phyloP scores from a whole-genome alignment of 2,329 filamentous ascomycete species.

The Pseudogymnoascus sp. region DNA sequence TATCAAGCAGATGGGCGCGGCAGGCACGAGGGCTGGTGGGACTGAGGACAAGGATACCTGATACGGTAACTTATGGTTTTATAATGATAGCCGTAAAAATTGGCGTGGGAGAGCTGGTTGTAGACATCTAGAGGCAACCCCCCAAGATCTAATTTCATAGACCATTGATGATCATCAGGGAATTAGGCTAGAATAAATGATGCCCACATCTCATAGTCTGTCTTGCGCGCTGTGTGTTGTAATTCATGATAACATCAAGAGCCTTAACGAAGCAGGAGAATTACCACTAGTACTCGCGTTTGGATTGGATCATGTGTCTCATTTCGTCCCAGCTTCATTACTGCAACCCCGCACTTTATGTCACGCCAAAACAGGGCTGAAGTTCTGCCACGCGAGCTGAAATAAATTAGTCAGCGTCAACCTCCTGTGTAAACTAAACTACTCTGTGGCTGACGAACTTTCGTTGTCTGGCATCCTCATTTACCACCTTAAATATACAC shows the following conservation, averaged over 20 bases:
- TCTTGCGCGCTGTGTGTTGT: background rate
- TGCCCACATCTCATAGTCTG: background rate
- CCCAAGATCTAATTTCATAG: background rate
- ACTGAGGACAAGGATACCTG: conserved; percentile 8
- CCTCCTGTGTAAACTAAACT: background rate
- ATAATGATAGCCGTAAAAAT: background rate
- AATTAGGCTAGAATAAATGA: background rate
- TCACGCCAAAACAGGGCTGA: background rate
- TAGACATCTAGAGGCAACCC: background rate
- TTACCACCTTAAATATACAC: background rate
- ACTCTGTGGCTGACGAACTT: background rate
- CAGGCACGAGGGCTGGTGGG: conserved; percentile 13
- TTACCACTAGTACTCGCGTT: background rate
- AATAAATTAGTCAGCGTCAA: background rate
- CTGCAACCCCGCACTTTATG: background rate
- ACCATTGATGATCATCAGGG: background rate
- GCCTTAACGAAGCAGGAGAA: background rate
- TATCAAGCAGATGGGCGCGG: conserved; percentile 36
- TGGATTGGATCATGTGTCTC: too few relatives aligned
- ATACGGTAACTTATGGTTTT: background rate
- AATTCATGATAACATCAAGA: background rate
- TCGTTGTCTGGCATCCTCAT: too few relatives aligned
- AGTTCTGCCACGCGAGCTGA: background rate
- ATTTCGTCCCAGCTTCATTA: background rate
- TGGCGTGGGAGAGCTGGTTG: background rate